These are phyloP conservation scores for Sonneratia caseolaris DNA, from an alignment of 345 rosid genomes.

Conservation along the genomic window DNA sequence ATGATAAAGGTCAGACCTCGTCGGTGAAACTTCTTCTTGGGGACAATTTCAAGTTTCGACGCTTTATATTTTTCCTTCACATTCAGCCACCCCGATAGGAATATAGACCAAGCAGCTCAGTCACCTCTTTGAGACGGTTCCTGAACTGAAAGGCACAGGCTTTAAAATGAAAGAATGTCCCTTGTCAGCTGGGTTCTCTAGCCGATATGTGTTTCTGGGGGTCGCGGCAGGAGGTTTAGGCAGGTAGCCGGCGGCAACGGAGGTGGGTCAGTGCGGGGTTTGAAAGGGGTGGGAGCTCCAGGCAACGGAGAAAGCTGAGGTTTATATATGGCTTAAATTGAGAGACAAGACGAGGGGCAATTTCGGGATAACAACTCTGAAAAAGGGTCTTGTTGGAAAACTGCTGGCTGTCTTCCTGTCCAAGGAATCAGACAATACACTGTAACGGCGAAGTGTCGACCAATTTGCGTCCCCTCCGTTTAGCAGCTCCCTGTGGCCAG, in stretches of 20 bases:
- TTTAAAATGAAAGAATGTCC: not conserved
- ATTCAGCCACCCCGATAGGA: not conserved
- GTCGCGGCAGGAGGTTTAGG: not conserved
- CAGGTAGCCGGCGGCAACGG: slow-evolving; percentile 4
- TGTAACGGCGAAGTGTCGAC: too few species aligned
- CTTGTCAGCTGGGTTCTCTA: not conserved
- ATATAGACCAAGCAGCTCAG: not conserved
- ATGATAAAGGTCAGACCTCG: slow-evolving; percentile 17
- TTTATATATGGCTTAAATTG: not conserved
- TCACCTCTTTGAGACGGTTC: not conserved
- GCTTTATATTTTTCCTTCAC: not conserved
- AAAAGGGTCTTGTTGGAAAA: not conserved
- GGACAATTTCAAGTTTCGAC: not conserved
- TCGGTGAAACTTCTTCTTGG: not conserved
- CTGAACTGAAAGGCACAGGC: not conserved
- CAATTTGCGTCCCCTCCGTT: too few species aligned
- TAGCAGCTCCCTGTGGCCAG: too few species aligned
- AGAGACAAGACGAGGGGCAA: not conserved
- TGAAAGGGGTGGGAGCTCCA: not conserved
- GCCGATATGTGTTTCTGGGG: not conserved
- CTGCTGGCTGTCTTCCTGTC: not conserved
- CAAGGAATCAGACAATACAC: not conserved
- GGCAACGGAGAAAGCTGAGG: not conserved
- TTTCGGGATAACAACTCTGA: not conserved
- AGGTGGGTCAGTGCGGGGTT: not conserved